Evolutionary conservation across 345 rosid species (phyloP), one percentile per base, ranked within the genome.

Genomic region (Gossypium thurberi): DNA sequence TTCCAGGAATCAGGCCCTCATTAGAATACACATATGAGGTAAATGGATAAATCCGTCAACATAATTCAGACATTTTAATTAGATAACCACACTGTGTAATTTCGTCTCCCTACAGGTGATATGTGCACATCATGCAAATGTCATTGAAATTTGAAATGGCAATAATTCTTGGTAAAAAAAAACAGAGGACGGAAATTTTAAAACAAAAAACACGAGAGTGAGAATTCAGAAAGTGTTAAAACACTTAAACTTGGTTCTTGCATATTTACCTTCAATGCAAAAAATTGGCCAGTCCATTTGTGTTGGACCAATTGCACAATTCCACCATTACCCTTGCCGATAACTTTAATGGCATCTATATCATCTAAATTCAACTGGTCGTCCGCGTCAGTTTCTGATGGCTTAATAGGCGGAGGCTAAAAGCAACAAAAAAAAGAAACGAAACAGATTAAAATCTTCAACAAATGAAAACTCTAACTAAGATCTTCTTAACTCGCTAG

Each of bases 301-400:
- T 94, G 98, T 73, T 88, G 98, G 79, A 94, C 98, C 81, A 94
- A 78, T 57, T 94, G 98, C 46, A 94, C 98, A 65, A 81, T 87
- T 67, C 98, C 98, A 65, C 98, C 90, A 77, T 85, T 90, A 70
- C 98, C 98, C 84, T 94, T 94, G 1, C 98, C 98, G 47, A 94
- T 84, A 62, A 92, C 85, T 76, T 94, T 92, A 70, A 94, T 83
- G 28, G 87, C 75, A 70, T 92, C 98, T 18, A 92, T 58, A 71
- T 92, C 98, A 13, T 89, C 87, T 75, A 92, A 82, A 78, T 79
- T 90, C 85, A 92, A 71, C 82, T 90, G 92, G 73, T 90, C 76
- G 78, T 92, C 97, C 70, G 76, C 84, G 21, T 68, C 71, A 26
- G 14, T 17, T 68, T 50, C 97, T 7, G 89, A 58, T 72, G 97